These are phyloP conservation scores for Arthrobotrys entomopaga DNA, from an alignment of 2,329 filamentous ascomycete genomes.

Conservation along the genomic window DNA sequence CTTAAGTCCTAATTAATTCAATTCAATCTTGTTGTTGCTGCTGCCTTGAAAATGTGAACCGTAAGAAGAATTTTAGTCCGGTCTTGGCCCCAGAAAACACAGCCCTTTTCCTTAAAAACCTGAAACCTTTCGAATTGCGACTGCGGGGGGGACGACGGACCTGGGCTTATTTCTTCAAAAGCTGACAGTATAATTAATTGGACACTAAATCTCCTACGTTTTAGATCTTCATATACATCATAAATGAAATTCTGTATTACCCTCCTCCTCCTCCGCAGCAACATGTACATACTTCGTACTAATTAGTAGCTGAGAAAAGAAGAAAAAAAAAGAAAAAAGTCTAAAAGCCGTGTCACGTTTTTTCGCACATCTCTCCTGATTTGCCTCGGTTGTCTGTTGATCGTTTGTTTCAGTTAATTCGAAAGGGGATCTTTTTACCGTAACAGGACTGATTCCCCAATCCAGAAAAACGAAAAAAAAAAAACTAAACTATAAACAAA, in stretches of 20 bases:
- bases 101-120: no score
- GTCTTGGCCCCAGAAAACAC: neutral
- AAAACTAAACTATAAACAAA: no score
- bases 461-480: constrained; percentile 22
- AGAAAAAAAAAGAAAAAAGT: neutral
- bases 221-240: constrained; percentile 1
- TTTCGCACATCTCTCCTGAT: constrained; percentile 5
- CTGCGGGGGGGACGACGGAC: no score
- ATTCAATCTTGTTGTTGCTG: neutral
- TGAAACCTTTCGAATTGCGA: no score
- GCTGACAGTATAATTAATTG: no score
- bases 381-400: constrained; percentile 17
- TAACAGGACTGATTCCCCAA: constrained; percentile 10
- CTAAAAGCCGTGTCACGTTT: neutral
- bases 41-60: constrained; percentile 4
- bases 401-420: constrained; percentile 20
- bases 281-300: no score
- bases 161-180: no score
- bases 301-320: no score
- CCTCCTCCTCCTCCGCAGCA: no score
- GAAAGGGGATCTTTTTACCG: neutral
- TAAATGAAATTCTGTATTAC: constrained; percentile 3
- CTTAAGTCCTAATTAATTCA: neutral
- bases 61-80: neutral
- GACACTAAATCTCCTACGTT: constrained; percentile 6